Percentiles rank a stretch among this genome's conserved stretches.
These are phyloP conservation scores for Claviceps pazoutovae DNA, from an alignment of 2,329 filamentous ascomycete genomes.

Conservation along the genomic window DNA sequence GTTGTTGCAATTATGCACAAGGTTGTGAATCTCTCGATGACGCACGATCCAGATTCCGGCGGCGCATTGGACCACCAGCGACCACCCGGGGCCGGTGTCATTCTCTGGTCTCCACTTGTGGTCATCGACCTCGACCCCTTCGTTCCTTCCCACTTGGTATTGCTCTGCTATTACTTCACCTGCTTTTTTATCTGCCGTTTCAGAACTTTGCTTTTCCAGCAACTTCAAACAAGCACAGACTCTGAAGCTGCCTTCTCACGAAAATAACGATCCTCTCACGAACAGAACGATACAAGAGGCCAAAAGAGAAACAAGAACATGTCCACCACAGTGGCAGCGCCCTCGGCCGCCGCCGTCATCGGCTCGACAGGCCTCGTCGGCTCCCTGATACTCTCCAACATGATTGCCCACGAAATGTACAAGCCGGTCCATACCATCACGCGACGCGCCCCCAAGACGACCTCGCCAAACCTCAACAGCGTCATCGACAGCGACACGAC, in stretches of 20 bases:
- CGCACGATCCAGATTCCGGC: too few relatives aligned
- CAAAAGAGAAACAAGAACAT: not conserved
- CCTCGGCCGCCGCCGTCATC: constrained; percentile 34
- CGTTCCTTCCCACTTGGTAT: not conserved
- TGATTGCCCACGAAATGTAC: constrained; percentile 41
- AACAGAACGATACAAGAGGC: not conserved
- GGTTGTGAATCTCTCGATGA: too few relatives aligned
- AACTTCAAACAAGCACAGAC: too few relatives aligned
- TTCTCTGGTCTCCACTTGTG: not conserved
- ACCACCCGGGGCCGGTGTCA: too few relatives aligned
- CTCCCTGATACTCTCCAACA: constrained; percentile 55
- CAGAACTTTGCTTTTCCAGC: too few relatives aligned
- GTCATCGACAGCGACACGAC: constrained; percentile 52
- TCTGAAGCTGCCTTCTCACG: too few relatives aligned
- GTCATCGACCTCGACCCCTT: not conserved
- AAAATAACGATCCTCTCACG: too few relatives aligned
- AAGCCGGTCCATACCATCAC: constrained; percentile 48
- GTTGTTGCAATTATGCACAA: too few relatives aligned
- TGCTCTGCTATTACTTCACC: too few relatives aligned
- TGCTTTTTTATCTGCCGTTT: not conserved
- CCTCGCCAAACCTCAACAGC: constrained; percentile 43
- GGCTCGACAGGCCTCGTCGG: constrained; percentile 59
- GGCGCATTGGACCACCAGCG: too few relatives aligned
- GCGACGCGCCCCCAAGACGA: constrained; percentile 45
- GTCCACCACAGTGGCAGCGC: not conserved